Conservation (phyloP, 306 rosid species). For the Comarum palustre region DNA sequence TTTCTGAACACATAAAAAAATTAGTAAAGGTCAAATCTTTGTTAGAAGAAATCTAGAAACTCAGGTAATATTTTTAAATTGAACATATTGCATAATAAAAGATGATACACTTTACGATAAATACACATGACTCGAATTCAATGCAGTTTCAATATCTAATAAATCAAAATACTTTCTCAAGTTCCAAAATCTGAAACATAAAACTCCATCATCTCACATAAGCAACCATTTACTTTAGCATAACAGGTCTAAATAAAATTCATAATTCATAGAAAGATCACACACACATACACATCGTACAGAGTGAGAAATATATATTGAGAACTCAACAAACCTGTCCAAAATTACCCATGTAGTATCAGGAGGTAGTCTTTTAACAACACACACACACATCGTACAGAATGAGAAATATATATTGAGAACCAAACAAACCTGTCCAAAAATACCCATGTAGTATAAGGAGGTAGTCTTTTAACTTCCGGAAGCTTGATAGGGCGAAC, state of each 20-base stretch:
- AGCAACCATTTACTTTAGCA: not conserved
- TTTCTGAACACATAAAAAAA: conserved; percentile 52
- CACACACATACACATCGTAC: no score
- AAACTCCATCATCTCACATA: not conserved
- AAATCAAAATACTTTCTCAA: not conserved
- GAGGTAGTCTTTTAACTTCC: conserved; percentile 80
- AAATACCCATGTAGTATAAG: conserved; percentile 97
- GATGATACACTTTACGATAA: not conserved
- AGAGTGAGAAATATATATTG: no score
- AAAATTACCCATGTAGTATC: no score
- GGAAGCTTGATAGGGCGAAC: conserved; percentile 88
- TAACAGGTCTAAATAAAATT: not conserved
- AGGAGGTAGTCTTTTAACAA: no score
- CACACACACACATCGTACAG: not conserved
- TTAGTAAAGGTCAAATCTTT: not conserved
- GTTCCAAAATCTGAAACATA: conserved; percentile 1
- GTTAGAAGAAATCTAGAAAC: not conserved
- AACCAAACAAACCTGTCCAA: conserved; percentile 73
- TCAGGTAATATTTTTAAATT: not conserved
- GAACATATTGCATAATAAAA: not conserved
- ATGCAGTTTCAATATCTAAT: not conserved
- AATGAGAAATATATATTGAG: conserved; percentile 17
- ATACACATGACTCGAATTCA: not conserved
- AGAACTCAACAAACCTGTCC: no score
- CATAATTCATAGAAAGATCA: no score